phyloP scores from a whole-genome alignment of 2,329 filamentous ascomycete genomes.

The Trichoderma atrobrunneum region DNA sequence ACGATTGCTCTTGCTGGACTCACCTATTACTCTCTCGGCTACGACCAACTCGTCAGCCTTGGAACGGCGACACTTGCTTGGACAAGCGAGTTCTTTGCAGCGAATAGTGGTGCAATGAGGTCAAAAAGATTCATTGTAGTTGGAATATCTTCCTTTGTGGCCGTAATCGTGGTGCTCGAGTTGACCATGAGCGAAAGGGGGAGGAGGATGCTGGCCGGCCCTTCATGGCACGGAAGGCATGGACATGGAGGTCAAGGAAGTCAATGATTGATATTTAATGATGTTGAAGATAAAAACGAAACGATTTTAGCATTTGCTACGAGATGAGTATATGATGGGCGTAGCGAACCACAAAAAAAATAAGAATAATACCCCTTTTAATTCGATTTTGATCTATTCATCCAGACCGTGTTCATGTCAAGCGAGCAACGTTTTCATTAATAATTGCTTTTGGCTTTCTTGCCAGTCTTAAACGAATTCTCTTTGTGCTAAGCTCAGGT shows the following conservation, averaged over 20 bases:
- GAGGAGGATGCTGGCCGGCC: neutral
- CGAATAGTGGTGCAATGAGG: constrained; percentile 7
- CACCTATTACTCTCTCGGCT: constrained; percentile 47
- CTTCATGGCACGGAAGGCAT: neutral
- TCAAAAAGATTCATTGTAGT: constrained; percentile 18
- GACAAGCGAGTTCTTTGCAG: constrained; percentile 18
- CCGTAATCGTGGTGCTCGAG: constrained; percentile 27
- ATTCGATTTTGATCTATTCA: neutral
- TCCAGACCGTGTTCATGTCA: neutral
- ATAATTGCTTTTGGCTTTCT: neutral
- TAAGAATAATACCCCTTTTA: neutral
- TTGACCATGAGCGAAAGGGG: constrained; percentile 7
- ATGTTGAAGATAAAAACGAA: neutral
- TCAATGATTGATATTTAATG: neutral
- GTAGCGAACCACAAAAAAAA: neutral
- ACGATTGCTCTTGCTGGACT: constrained; percentile 59
- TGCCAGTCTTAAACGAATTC: neutral
- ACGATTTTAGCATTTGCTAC: neutral
- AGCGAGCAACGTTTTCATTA: neutral
- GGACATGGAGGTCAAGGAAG: neutral
- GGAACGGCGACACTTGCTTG: constrained; percentile 8
- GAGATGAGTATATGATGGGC: neutral
- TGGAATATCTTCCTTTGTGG: constrained; percentile 26
- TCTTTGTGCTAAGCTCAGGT: neutral
- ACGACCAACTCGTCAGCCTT: constrained; percentile 33